These are phyloP conservation scores for Talaromyces albobiverticillius DNA, from an alignment of 2,329 filamentous ascomycete species.

Conservation along the genomic window DNA sequence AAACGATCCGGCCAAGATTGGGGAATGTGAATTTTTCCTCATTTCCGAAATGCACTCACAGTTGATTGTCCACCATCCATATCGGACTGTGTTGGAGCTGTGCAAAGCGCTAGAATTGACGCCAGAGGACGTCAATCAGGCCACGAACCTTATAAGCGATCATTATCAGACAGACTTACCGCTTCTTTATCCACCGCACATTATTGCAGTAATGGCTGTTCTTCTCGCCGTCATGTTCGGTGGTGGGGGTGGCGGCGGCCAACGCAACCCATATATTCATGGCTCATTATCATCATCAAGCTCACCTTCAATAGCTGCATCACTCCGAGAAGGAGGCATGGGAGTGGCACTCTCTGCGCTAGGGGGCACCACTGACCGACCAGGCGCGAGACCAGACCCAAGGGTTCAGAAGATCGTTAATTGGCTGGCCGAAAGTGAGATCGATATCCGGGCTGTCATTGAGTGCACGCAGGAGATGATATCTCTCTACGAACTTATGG, in stretches of 20 bases:
- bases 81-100: constrained; percentile 72
- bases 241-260: constrained; percentile 49
- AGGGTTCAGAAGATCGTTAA: constrained; percentile 65
- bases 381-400: constrained; percentile 25
- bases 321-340: constrained; percentile 35
- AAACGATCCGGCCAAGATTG: constrained; percentile 77
- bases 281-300: constrained; percentile 21
- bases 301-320: constrained; percentile 30
- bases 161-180: constrained; percentile 91
- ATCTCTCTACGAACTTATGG: constrained; percentile 78
- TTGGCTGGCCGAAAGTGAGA: constrained; percentile 81
- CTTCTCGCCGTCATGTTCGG: constrained; percentile 80
- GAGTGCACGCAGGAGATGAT: constrained; percentile 91
- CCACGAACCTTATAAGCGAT: constrained; percentile 84
- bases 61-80: constrained; percentile 86
- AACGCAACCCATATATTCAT: constrained; percentile 22
- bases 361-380: constrained; percentile 18
- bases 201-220: constrained; percentile 82
- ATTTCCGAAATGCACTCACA: constrained; percentile 90
- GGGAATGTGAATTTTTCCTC: constrained; percentile 89
- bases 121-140: constrained; percentile 74
- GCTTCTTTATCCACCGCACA: constrained; percentile 78
- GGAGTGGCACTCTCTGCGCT: constrained; percentile 34
- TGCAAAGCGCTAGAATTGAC: constrained; percentile 67
- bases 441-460: constrained; percentile 80